These are phyloP conservation scores for Phanerodontia chrysosporium DNA, from an alignment of 768 basidiomycete species.

Conservation along the genomic window DNA sequence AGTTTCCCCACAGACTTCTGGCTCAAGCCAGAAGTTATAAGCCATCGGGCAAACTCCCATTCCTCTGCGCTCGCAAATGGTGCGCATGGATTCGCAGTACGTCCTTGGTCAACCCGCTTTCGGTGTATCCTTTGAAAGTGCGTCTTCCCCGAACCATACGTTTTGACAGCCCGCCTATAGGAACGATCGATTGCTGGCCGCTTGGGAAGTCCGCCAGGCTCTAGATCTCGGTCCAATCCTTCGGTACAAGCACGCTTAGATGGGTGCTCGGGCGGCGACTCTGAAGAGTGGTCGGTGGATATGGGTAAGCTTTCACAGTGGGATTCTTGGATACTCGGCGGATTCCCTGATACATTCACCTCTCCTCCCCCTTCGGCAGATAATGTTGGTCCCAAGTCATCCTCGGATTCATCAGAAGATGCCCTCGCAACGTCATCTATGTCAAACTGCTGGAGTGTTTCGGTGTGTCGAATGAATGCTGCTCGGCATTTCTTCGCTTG, in stretches of 20 bases:
- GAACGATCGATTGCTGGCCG: background rate
- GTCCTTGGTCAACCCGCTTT: background rate
- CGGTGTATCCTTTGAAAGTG: background rate
- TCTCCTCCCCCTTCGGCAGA: too few relatives aligned
- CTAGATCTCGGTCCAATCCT: background rate
- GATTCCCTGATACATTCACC: too few relatives aligned
- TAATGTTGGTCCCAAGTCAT: too few relatives aligned
- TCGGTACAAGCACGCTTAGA: slow-evolving; percentile 10
- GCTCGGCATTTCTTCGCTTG: too few relatives aligned
- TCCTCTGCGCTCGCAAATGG: slow-evolving; percentile 6
- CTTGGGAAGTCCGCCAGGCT: slow-evolving; percentile 5
- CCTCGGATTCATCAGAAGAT: too few relatives aligned
- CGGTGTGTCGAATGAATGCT: too few relatives aligned
- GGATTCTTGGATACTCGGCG: too few relatives aligned
- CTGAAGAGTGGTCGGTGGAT: too few relatives aligned
- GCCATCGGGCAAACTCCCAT: slow-evolving; percentile 3
- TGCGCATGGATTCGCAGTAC: slow-evolving; percentile 13
- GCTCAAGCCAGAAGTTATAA: background rate
- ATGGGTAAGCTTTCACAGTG: too few relatives aligned
- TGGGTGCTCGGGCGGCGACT: too few relatives aligned
- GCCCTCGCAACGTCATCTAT: too few relatives aligned
- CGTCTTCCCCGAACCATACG: background rate
- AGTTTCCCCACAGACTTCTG: background rate
- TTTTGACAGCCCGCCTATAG: background rate
- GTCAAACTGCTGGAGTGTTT: too few relatives aligned